These are phyloP conservation scores for Saccharomyces eubayanus DNA, from an alignment of 805 yeast genomes.

Conservation along the genomic window DNA sequence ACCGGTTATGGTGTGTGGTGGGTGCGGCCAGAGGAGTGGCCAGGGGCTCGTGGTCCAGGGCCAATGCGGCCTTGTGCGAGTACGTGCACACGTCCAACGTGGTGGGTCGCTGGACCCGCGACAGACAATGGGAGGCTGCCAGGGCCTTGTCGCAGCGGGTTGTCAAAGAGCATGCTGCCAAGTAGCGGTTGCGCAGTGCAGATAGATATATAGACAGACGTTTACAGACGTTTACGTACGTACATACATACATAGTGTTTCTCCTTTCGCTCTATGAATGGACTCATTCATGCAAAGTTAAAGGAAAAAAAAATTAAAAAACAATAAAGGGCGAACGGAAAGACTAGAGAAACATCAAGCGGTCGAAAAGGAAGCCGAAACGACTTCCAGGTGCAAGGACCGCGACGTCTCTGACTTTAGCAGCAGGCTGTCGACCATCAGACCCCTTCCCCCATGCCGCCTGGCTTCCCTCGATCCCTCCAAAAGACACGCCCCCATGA, in stretches of 20 bases:
- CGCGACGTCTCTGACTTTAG: conserved; percentile 24
- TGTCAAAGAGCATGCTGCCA: not conserved
- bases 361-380: conserved; percentile 9
- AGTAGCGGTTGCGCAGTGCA: no score
- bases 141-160: not conserved
- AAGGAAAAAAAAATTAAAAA: conserved; percentile 15
- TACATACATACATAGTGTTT: not conserved
- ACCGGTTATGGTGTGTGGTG: not conserved
- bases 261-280: conserved; percentile 12
- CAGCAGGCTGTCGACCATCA: not conserved
- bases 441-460: not conserved
- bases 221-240: not conserved
- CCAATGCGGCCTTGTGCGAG: not conserved
- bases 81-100: not conserved
- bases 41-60: not conserved
- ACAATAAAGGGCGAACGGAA: conserved; percentile 14
- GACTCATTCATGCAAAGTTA: conserved; percentile 19
- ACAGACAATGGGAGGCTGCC: not conserved
- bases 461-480: not conserved
- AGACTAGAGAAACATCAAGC: conserved; percentile 27
- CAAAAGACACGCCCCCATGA: not conserved
- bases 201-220: not conserved
- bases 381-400: conserved; percentile 21
- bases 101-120: not conserved
- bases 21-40: not conserved